Evolutionary conservation across 306 rosid genomes (phyloP).

Genomic region (Elaeagnus macrophylla): DNA sequence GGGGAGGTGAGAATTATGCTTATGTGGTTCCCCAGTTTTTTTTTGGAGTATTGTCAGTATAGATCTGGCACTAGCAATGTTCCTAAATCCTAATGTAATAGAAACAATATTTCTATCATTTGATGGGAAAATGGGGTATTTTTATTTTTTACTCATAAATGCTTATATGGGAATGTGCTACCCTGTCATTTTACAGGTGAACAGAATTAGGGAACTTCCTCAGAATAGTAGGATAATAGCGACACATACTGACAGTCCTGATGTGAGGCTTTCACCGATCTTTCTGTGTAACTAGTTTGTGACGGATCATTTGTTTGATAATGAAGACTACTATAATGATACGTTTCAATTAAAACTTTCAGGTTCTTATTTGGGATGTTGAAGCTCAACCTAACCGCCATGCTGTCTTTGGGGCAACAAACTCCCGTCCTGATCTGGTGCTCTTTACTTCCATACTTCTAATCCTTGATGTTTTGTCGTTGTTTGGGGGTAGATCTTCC

Average conservation of each 20-base stretch:
- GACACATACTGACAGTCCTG: constrained; percentile 95
- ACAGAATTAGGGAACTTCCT: constrained; percentile 96
- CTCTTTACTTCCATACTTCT: background rate
- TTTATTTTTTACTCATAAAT: too few species aligned
- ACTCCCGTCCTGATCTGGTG: constrained; percentile 93
- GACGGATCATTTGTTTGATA: background rate
- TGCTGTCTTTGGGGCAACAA: constrained; percentile 88
- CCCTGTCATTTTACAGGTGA: constrained; percentile 46
- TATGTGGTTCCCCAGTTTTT: background rate
- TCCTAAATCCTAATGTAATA: too few species aligned
- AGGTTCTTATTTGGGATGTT: constrained; percentile 98
- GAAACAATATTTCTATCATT: too few species aligned
- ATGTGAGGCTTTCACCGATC: constrained; percentile 37
- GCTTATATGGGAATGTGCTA: background rate
- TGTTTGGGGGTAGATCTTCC: background rate
- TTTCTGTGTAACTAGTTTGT: background rate
- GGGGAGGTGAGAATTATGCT: constrained; percentile 67
- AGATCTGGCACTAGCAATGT: too few species aligned
- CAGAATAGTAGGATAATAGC: constrained; percentile 90
- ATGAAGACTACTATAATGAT: too few species aligned
- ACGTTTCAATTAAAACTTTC: constrained; percentile 9
- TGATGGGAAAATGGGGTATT: too few species aligned
- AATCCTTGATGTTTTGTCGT: background rate
- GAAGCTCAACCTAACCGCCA: constrained; percentile 97
- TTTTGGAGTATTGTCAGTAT: background rate